Conservation (phyloP, 2,329 filamentous ascomycete species). For the Aspergillus hortae region DNA sequence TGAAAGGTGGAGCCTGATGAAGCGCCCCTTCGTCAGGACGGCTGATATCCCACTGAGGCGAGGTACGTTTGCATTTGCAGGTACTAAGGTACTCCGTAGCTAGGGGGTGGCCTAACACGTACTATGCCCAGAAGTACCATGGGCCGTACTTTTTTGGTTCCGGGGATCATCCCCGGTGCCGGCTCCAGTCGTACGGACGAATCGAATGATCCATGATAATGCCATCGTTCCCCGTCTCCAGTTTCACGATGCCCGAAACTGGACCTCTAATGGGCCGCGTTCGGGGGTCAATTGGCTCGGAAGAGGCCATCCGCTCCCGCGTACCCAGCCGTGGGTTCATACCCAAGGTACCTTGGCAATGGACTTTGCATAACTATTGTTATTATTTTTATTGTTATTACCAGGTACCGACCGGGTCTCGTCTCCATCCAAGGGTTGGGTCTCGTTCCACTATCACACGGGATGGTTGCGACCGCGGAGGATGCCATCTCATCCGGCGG, state of each 20-base stretch:
- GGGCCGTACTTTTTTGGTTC: slow-evolving; percentile 1
- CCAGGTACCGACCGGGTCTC: background rate
- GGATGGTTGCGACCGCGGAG: background rate
- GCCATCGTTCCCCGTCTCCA: background rate
- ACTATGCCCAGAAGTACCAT: background rate
- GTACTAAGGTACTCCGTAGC: too few species aligned
- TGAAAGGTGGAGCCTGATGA: background rate
- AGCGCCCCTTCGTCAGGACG: background rate
- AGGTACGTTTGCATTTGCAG: background rate
- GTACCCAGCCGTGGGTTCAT: slow-evolving; percentile 7
- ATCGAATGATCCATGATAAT: background rate
- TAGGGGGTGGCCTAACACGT: too few species aligned
- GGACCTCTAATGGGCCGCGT: background rate
- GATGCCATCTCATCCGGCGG: background rate
- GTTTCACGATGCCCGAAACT: slow-evolving; percentile 5
- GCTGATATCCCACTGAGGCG: background rate
- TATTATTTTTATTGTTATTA: background rate
- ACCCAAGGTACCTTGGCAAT: background rate
- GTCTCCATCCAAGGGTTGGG: background rate
- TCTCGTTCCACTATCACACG: background rate
- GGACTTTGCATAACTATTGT: background rate
- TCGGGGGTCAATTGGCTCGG: slow-evolving; percentile 10
- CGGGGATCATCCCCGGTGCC: slow-evolving; percentile 1
- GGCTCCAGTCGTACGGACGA: background rate
- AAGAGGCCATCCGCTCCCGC: slow-evolving; percentile 6